Evolutionary conservation across 192 early-diverging fungal species (phyloP).

Genomic region (Phycomyces nitens): DNA sequence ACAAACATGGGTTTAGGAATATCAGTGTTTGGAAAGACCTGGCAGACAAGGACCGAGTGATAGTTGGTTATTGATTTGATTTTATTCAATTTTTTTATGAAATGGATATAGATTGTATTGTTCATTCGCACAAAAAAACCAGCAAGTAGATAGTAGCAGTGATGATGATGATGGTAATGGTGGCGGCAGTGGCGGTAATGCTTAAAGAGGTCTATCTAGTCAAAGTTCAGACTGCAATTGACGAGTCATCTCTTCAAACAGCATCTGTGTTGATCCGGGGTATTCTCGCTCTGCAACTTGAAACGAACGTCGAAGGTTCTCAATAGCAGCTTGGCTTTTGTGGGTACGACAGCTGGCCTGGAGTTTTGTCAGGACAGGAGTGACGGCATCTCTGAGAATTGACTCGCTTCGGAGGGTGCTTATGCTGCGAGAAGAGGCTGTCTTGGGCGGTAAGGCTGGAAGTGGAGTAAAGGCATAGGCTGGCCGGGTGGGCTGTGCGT

Average conservation of each 20-base stretch:
- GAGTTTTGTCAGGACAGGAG: constrained; percentile 22
- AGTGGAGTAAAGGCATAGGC: constrained; percentile 4
- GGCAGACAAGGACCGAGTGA: constrained; percentile 62
- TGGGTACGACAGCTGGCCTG: constrained; percentile 25
- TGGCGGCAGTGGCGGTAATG: no score
- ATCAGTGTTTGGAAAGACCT: constrained; percentile 78
- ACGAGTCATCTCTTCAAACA: constrained; percentile 32
- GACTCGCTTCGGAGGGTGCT: neutral
- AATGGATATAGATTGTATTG: no score
- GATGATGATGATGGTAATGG: no score
- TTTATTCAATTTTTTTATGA: no score
- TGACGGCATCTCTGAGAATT: constrained; percentile 8
- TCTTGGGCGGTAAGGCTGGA: constrained; percentile 7
- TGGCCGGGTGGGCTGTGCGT: constrained; percentile 1
- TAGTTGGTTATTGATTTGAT: constrained; percentile 42
- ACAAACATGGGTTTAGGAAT: constrained; percentile 49
- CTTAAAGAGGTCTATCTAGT: no score
- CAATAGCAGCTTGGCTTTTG: constrained; percentile 38
- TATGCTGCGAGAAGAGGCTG: constrained; percentile 19
- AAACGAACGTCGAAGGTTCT: constrained; percentile 38
- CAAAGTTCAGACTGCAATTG: constrained; percentile 10
- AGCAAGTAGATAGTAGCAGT: no score
- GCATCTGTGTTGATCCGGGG: constrained; percentile 37
- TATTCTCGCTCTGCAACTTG: constrained; percentile 38
- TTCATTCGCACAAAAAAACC: neutral